phyloP scores from a whole-genome alignment of 257 asterid species.

The Phtheirospermum japonicum region DNA sequence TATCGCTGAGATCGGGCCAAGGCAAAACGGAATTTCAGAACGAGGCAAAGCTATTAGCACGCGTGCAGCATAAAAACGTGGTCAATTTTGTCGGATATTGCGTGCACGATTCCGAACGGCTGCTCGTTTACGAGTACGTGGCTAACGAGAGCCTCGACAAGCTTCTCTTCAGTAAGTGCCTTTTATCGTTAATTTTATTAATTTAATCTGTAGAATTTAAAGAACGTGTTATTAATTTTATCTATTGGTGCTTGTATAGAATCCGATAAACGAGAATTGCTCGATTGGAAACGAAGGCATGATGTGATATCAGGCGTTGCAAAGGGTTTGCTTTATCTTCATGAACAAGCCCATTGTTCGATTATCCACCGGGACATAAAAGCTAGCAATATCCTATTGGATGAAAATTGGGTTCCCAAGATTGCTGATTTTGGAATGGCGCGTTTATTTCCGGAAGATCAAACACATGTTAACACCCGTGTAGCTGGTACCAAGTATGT shows the following conservation, averaged over 20 bases:
- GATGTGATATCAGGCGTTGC: slow-evolving; percentile 73
- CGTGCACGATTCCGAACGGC: slow-evolving; percentile 57
- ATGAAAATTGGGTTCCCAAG: slow-evolving; percentile 84
- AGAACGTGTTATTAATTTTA: not conserved
- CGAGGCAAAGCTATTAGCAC: slow-evolving; percentile 82
- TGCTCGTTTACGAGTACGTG: slow-evolving; percentile 87
- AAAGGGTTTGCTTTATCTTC: slow-evolving; percentile 85
- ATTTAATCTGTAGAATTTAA: slow-evolving; percentile 18
- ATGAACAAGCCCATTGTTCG: slow-evolving; percentile 72
- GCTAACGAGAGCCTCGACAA: slow-evolving; percentile 90
- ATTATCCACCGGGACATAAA: slow-evolving; percentile 94
- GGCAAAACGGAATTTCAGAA: slow-evolving; percentile 79
- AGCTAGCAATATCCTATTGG: slow-evolving; percentile 85
- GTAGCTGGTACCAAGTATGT: slow-evolving; percentile 94
- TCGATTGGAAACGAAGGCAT: slow-evolving; percentile 76
- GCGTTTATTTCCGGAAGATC: slow-evolving; percentile 71
- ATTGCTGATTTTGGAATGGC: slow-evolving; percentile 98
- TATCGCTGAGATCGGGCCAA: slow-evolving; percentile 70
- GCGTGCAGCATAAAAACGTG: slow-evolving; percentile 89
- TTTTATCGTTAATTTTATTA: not conserved
- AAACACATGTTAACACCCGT: slow-evolving; percentile 80
- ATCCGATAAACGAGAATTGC: slow-evolving; percentile 44
- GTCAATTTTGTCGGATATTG: slow-evolving; percentile 92
- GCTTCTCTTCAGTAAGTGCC: slow-evolving; percentile 79
- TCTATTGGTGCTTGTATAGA: slow-evolving; percentile 39